phyloP scores from a whole-genome alignment of 768 basidiomycete genomes.

The Pleurotus giganteus region DNA sequence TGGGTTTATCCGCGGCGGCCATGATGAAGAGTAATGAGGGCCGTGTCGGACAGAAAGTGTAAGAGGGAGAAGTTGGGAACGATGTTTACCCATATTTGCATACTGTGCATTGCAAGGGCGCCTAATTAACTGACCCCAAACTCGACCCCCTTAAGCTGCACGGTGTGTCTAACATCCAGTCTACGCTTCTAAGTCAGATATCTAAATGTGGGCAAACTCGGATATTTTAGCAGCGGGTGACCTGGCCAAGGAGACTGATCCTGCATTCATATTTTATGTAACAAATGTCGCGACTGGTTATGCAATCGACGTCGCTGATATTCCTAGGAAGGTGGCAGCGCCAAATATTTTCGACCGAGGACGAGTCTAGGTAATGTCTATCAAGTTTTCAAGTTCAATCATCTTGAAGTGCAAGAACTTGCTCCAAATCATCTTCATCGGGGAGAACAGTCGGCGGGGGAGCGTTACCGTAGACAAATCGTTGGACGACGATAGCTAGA shows the following conservation, averaged over 20 bases:
- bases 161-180: too few relatives aligned
- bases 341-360: too few relatives aligned
- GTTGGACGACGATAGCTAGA: constrained; percentile 69
- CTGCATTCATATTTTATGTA: too few relatives aligned
- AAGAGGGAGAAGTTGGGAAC: constrained; percentile 9
- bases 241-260: too few relatives aligned
- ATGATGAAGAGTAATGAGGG: constrained; percentile 19
- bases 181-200: neutral
- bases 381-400: constrained; percentile 32
- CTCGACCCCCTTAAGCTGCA: too few relatives aligned
- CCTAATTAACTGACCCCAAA: too few relatives aligned
- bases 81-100: constrained; percentile 9
- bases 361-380: too few relatives aligned
- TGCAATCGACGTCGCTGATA: too few relatives aligned
- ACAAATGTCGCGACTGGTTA: too few relatives aligned
- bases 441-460: constrained; percentile 55
- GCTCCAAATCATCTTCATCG: constrained; percentile 72
- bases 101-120: neutral
- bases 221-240: too few relatives aligned
- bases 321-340: too few relatives aligned
- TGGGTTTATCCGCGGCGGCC: constrained; percentile 67
- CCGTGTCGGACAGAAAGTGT: neutral
- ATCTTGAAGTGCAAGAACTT: constrained; percentile 66
- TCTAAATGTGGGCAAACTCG: too few relatives aligned
- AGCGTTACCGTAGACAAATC: constrained; percentile 69